Conservation (phyloP, 352 stramenopile genomes). For the Phytophthora foliorum region DNA sequence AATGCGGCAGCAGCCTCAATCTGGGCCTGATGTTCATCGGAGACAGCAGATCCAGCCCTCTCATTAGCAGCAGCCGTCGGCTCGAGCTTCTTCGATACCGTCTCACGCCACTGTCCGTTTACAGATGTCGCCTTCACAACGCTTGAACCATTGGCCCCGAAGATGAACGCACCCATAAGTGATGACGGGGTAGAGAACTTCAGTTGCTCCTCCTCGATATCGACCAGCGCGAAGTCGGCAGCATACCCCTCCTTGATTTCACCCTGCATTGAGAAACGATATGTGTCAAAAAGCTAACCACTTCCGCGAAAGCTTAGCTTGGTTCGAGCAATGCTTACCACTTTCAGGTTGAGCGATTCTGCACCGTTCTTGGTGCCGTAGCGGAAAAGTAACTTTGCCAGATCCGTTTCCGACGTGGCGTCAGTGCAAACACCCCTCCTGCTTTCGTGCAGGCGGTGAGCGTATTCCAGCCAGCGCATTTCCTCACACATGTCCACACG, state of each 20-base stretch:
- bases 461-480: constrained; percentile 87
- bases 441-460: constrained; percentile 71
- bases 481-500: constrained; percentile 88
- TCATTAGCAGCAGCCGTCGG: not conserved
- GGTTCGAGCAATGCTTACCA: constrained; percentile 42
- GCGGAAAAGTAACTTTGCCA: constrained; percentile 71
- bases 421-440: constrained; percentile 73
- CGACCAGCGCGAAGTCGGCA: constrained; percentile 78
- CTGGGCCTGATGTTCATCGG: constrained; percentile 56
- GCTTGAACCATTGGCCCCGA: constrained; percentile 73
- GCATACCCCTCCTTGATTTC: constrained; percentile 72
- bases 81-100: constrained; percentile 30
- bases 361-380: constrained; percentile 78
- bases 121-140: constrained; percentile 80
- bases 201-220: constrained; percentile 77
- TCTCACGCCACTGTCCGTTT: constrained; percentile 76
- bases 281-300: constrained; percentile 3
- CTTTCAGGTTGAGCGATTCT: constrained; percentile 72
- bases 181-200: constrained; percentile 68
- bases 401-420: constrained; percentile 57
- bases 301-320: not conserved
- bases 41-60: constrained; percentile 29
- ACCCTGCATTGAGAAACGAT: constrained; percentile 43
- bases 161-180: constrained; percentile 76
- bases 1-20: constrained; percentile 59